Base-by-base conservation (phyloP, 2,329 filamentous ascomycete genomes). In the Rachicladosporium sp. region DNA sequence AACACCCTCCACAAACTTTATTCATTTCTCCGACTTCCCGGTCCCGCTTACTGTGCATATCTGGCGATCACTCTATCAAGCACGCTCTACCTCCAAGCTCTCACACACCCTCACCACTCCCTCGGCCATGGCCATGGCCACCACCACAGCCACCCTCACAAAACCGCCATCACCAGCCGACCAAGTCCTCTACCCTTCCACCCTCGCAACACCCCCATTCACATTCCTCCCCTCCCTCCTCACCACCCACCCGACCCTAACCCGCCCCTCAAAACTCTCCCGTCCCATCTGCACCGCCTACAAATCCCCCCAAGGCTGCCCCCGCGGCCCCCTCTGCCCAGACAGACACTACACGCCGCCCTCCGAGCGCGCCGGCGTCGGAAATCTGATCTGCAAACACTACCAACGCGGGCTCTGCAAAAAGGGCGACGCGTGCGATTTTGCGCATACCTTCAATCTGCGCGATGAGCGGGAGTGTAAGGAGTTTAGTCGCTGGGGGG, bases 401-500 rank as follows among this genome's bases (percentile, higher is more conserved):
- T 96, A 91, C 80, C 78, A 96, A 56, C 84, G 93, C 48, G 89
- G 88, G 0, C 76, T 98, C 12, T 98, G 91, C 71, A 98, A 98
- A 60, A 96, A 96, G 65, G 91, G 89, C 54, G 82, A 95, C 57
- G 77, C 79, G 50, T 98, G 91, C 77, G 91, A 98, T 68, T 98
- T 96, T 56, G 71, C 96, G 36, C 91, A 98, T 71, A 91, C 96
- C 65, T 98, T 95, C 70, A 96, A 98, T 65, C 74, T 98, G 51
- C 80, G 91, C 47, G 88, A 91, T 63, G 96, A 96, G 86, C 88
- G 91, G 46, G 91, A 96, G 67, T 98, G 91, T 67, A 93, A 93
- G 57, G 93, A 94, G 64, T 96, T 89, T 65, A 80, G 87, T 42
- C 76, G 87, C 45, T 93, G 91, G 57, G 86, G 86, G 41, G 95